These are phyloP conservation scores for Areca catechu DNA, from an alignment of 176 grass and related monocot genomes.

Conservation along the genomic window DNA sequence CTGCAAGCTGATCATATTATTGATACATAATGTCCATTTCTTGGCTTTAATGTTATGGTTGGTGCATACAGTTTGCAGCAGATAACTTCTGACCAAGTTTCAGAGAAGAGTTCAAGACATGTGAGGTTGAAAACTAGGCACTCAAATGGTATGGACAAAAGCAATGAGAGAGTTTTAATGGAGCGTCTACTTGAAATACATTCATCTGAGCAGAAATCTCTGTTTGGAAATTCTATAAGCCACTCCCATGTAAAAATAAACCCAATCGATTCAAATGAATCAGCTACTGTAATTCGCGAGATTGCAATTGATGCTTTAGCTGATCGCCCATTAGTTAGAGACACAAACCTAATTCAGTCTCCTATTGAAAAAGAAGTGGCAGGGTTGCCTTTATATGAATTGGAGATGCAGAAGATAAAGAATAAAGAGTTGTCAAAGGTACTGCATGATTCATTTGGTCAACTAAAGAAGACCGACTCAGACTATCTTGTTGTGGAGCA, in stretches of 20 bases:
- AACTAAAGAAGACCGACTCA: slow-evolving; percentile 27
- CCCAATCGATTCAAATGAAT: slow-evolving; percentile 38
- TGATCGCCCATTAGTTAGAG: slow-evolving; percentile 5
- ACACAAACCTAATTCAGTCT: slow-evolving; percentile 19
- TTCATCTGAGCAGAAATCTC: slow-evolving; percentile 60
- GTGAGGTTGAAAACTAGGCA: slow-evolving; percentile 64
- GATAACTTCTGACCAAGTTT: slow-evolving; percentile 41
- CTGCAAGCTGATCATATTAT: slow-evolving; percentile 13
- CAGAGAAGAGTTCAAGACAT: slow-evolving; percentile 53
- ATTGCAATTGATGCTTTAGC: slow-evolving; percentile 16
- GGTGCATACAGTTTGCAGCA: slow-evolving; percentile 35
- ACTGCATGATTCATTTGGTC: slow-evolving; percentile 16
- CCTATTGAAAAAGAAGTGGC: slow-evolving; percentile 29
- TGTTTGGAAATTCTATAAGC: slow-evolving; percentile 42
- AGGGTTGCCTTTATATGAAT: slow-evolving; percentile 30
- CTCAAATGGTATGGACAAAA: slow-evolving; percentile 36
- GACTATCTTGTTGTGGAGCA: slow-evolving; percentile 29
- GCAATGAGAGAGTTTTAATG: slow-evolving; percentile 32
- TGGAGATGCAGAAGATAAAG: slow-evolving; percentile 19
- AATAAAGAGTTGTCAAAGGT: slow-evolving; percentile 16
- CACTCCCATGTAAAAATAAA: slow-evolving; percentile 35
- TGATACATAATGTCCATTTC: background rate
- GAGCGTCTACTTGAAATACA: slow-evolving; percentile 64
- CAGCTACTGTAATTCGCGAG: slow-evolving; percentile 26
- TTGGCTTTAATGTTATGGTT: background rate